These are phyloP conservation scores for Xerocomellus dryophilus DNA, from an alignment of 768 basidiomycete genomes.

Conservation along the genomic window DNA sequence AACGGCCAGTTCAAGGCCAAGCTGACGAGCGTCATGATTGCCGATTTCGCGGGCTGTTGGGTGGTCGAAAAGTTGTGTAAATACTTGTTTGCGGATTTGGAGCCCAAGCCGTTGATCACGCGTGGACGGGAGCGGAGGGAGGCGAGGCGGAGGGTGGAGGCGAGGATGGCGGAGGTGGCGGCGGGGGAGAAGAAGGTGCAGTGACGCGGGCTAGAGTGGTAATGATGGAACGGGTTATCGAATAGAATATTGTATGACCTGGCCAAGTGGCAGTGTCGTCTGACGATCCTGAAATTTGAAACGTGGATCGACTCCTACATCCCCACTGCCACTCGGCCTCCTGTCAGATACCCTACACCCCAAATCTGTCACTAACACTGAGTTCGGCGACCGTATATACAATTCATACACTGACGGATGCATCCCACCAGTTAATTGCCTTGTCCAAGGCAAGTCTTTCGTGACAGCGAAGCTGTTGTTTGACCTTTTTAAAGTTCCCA, in stretches of 20 bases:
- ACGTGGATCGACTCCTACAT: too few relatives aligned
- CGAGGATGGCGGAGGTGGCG: conserved; percentile 20
- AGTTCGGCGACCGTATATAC: too few relatives aligned
- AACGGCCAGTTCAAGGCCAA: conserved; percentile 71
- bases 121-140: conserved; percentile 80
- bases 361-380: too few relatives aligned
- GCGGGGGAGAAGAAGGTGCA: conserved; percentile 38
- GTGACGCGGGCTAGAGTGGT: conserved; percentile 9
- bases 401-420: too few relatives aligned
- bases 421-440: too few relatives aligned
- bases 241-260: background rate
- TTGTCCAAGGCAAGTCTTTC: background rate
- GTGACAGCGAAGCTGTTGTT: too few relatives aligned
- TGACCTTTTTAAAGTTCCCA: too few relatives aligned
- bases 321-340: too few relatives aligned
- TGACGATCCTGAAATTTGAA: too few relatives aligned
- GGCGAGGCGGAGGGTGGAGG: conserved; percentile 47
- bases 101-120: conserved; percentile 82
- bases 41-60: conserved; percentile 89
- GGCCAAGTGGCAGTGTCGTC: too few relatives aligned
- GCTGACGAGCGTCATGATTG: conserved; percentile 76
- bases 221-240: background rate
- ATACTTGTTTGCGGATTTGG: conserved; percentile 79
- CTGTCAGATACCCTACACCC: too few relatives aligned
- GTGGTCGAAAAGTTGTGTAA: conserved; percentile 81